Conservation (phyloP, 2,329 filamentous ascomycete genomes). For the Ceratocystis huliohia region DNA sequence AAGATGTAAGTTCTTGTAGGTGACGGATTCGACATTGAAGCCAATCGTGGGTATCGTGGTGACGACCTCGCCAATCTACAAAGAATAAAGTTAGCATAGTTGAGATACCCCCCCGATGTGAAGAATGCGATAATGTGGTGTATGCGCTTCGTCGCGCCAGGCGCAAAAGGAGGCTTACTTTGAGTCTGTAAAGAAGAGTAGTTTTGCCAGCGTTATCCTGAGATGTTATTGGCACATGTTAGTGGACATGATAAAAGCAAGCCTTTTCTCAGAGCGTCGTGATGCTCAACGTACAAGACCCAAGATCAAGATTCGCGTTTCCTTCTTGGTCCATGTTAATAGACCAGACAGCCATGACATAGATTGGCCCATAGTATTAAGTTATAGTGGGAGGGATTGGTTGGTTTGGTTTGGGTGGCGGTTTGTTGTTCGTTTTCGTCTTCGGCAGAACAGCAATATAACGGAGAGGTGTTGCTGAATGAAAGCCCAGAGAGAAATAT, state of each 20-base stretch:
- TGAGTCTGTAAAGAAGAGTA: constrained; percentile 87
- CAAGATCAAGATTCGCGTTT: constrained; percentile 90
- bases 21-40: constrained; percentile 98
- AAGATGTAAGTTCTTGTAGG: constrained; percentile 96
- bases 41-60: constrained; percentile 98
- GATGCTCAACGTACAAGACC: constrained; percentile 56
- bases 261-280: background rate
- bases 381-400: constrained; percentile 9
- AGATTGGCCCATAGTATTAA: constrained; percentile 43
- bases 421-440: background rate
- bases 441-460: background rate
- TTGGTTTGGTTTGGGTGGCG: background rate
- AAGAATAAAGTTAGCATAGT: constrained; percentile 17
- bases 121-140: constrained; percentile 3
- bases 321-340: constrained; percentile 77
- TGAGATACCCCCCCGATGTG: background rate
- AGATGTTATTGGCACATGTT: constrained; percentile 5
- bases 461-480: background rate
- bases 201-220: constrained; percentile 98
- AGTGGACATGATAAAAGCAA: background rate
- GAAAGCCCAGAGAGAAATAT: background rate
- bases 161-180: constrained; percentile 42
- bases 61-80: constrained; percentile 90
- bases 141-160: background rate
- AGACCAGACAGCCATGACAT: constrained; percentile 60